Percentiles rank a stretch among this genome's conserved stretches.
phyloP scores from a whole-genome alignment of 345 rosid species.

The Orychophragmus violaceus region DNA sequence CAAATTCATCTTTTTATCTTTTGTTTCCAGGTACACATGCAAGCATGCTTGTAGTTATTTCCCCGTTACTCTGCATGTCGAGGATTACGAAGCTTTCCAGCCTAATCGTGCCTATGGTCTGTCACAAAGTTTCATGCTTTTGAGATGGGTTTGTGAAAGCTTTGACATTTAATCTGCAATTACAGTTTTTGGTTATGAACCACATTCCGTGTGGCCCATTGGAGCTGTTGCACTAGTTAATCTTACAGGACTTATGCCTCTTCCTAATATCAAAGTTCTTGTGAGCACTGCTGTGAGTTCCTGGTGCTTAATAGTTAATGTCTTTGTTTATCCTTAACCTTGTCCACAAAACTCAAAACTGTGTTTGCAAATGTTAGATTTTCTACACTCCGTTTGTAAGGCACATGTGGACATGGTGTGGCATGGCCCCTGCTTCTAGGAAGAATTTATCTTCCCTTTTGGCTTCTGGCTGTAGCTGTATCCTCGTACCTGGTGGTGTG shows the following conservation, averaged over 20 bases:
- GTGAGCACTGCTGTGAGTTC: slow-evolving; percentile 78
- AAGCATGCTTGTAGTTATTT: slow-evolving; percentile 68
- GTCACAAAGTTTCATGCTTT: slow-evolving; percentile 20
- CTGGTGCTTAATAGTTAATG: background rate
- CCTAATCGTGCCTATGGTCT: slow-evolving; percentile 72
- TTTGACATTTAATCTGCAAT: background rate
- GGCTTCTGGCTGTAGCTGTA: slow-evolving; percentile 68
- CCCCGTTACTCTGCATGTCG: slow-evolving; percentile 67
- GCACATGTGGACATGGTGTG: slow-evolving; percentile 97
- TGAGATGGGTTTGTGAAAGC: slow-evolving; percentile 13
- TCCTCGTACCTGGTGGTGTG: slow-evolving; percentile 89
- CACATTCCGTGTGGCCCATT: slow-evolving; percentile 85
- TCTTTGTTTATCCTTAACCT: background rate
- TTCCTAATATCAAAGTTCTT: slow-evolving; percentile 74
- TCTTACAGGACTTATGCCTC: slow-evolving; percentile 77
- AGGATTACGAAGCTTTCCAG: slow-evolving; percentile 57
- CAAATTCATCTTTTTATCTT: background rate
- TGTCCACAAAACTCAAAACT: background rate
- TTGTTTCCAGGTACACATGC: slow-evolving; percentile 65
- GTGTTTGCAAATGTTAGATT: slow-evolving; percentile 56
- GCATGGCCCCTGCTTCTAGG: slow-evolving; percentile 71
- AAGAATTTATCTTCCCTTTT: slow-evolving; percentile 61
- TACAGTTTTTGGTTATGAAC: slow-evolving; percentile 87
- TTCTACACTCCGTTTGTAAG: slow-evolving; percentile 84
- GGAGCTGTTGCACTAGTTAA: slow-evolving; percentile 72